Base-by-base conservation (phyloP, 176 grass and related monocot species). In the Eleusine indica region DNA sequence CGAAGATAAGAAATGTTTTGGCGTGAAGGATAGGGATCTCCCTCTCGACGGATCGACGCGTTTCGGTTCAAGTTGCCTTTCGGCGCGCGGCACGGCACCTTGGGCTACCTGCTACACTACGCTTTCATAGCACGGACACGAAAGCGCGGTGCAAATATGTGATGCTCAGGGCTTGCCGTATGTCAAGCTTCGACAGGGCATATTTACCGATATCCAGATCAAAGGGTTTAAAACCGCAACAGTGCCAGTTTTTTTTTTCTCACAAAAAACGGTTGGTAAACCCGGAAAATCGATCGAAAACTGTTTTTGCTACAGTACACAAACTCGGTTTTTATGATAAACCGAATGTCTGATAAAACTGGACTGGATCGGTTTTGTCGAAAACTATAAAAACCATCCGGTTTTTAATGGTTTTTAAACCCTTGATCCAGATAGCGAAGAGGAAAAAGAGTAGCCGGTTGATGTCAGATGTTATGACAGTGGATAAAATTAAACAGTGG, bases 101-200 rank as follows among this genome's bases (percentile, higher is more conserved):
- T 21, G 19, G 41, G 15, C 48, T 40, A 57, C 49, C 68, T 88
- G 57, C 78, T 83, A 77, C 87, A 81, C 80, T 75, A 67, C 83
- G 85, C 82, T 80, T 66, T 22, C 86, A 39, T 49, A 38, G 66
- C 58, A 41, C 40, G 70, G 42, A 40, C 70, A 48, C n/a, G 76
- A 81, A 85, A 85, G 30, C 41, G 4, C n/a, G 40, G 18, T n/a
- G 21, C 66, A 18, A 4, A 19, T 8, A 1, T 29, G 42, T 71
- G 39, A n/a, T n/a, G 35, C 39, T 69, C 29, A 16, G 70, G 22
- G 11, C n/a, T 32, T 78, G 58, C 76, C 41, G 54, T 9, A 10
- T 35, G 76, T 19, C 18, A 4, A 14, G 41, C n/a, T 17, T 29
- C 56, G 4, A 17, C 2, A 40, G 32, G 48, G 9, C 38, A 28